Evolutionary conservation across 2,329 filamentous ascomycete genomes (phyloP).

Genomic region (Didymella sp.): DNA sequence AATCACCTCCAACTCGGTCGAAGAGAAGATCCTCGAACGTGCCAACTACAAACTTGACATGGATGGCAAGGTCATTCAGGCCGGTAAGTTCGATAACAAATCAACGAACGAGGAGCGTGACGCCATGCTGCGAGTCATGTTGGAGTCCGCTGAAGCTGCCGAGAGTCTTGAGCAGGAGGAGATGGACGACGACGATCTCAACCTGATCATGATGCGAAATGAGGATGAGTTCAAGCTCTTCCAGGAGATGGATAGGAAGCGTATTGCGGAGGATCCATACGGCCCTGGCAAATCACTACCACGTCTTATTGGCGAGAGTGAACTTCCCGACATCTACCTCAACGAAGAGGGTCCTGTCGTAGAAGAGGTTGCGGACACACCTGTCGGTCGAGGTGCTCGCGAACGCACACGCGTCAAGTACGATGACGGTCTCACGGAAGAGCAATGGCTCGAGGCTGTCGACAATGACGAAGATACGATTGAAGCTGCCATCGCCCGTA

Average conservation of each 20-base stretch:
- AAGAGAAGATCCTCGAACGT: conserved; percentile 97
- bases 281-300: conserved; percentile 73
- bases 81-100: conserved; percentile 99
- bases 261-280: conserved; percentile 71
- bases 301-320: conserved; percentile 84
- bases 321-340: conserved; percentile 93
- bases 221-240: conserved; percentile 81
- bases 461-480: conserved; percentile 95
- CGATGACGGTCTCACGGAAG: conserved; percentile 95
- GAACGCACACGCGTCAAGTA: conserved; percentile 95
- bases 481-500: conserved; percentile 89
- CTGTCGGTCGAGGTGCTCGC: conserved; percentile 84
- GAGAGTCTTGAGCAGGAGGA: conserved; percentile 86
- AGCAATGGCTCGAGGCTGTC: conserved; percentile 98
- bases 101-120: conserved; percentile 98
- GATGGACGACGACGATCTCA: conserved; percentile 98
- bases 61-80: conserved; percentile 99
- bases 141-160: conserved; percentile 77
- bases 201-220: conserved; percentile 88
- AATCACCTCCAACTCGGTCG: conserved; percentile 95
- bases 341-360: conserved; percentile 81
- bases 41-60: conserved; percentile 98
- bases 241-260: conserved; percentile 81
- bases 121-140: conserved; percentile 89
- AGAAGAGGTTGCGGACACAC: conserved; percentile 77